These are phyloP conservation scores for Pyrenopolyporus hunteri DNA, from an alignment of 495 filamentous ascomycete genomes.

Conservation along the genomic window DNA sequence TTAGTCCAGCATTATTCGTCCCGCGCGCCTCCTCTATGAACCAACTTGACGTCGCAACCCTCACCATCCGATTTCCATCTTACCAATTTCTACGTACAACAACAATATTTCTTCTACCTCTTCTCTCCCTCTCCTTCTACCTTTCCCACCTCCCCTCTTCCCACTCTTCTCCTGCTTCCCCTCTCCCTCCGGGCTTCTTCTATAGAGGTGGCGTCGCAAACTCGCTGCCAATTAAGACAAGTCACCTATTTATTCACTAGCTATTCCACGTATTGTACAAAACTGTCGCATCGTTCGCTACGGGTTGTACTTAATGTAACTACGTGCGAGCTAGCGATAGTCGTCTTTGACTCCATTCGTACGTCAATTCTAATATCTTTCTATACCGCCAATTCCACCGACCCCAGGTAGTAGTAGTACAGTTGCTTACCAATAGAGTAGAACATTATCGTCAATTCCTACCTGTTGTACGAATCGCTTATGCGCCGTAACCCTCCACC, in stretches of 20 bases:
- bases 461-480: slow-evolving; percentile 15
- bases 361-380: slow-evolving; percentile 12
- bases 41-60: slow-evolving; percentile 7
- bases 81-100: background rate
- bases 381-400: slow-evolving; percentile 19
- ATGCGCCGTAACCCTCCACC: slow-evolving; percentile 16
- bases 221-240: background rate
- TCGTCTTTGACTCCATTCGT: slow-evolving; percentile 7
- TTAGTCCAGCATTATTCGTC: slow-evolving; percentile 14
- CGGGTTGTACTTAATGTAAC: slow-evolving; percentile 27
- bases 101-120: background rate
- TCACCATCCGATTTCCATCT: background rate
- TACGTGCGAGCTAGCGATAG: slow-evolving; percentile 14
- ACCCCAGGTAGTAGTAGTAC: slow-evolving; percentile 9
- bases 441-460: slow-evolving; percentile 18
- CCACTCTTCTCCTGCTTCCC: background rate
- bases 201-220: background rate
- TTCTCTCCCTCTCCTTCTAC: background rate
- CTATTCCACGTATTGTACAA: slow-evolving; percentile 29
- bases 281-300: slow-evolving; percentile 14
- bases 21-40: slow-evolving; percentile 4
- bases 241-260: slow-evolving; percentile 5
- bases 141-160: background rate
- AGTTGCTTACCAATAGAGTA: slow-evolving; percentile 32
- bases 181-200: background rate